Percentiles rank a stretch among this genome's conserved stretches.
phyloP scores from a whole-genome alignment of 2,329 filamentous ascomycete genomes.

The Stenocarpella maydis region DNA sequence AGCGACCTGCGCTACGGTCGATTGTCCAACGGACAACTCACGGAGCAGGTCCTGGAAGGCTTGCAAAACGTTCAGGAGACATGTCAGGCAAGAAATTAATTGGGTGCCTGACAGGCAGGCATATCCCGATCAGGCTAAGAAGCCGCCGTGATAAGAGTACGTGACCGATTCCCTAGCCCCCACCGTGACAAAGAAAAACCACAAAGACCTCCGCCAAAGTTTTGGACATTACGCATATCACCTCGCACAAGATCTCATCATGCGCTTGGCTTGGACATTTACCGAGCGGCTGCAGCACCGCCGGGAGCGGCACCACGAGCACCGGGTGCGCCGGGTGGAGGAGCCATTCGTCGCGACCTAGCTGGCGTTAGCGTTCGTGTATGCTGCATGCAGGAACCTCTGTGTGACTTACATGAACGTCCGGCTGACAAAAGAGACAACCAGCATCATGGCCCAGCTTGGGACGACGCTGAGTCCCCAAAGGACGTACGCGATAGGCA shows the following conservation, averaged over 20 bases:
- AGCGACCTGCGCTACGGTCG: constrained; percentile 86
- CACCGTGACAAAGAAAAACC: constrained; percentile 24
- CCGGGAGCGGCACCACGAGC: constrained; percentile 41
- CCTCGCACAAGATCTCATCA: constrained; percentile 12
- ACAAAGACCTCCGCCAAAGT: constrained; percentile 14
- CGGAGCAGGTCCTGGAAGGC: constrained; percentile 72
- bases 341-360: constrained; percentile 34
- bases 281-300: constrained; percentile 39
- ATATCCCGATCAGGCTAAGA: constrained; percentile 19
- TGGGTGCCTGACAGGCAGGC: constrained; percentile 8
- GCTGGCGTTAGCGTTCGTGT: constrained; percentile 38
- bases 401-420: constrained; percentile 73
- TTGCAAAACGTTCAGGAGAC: constrained; percentile 69
- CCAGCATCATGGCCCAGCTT: constrained; percentile 81
- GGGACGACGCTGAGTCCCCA: constrained; percentile 73
- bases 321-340: constrained; percentile 34
- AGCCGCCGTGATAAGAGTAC: constrained; percentile 9
- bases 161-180: constrained; percentile 15
- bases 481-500: constrained; percentile 73
- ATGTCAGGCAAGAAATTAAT: constrained; percentile 57
- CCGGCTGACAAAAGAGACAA: constrained; percentile 76
- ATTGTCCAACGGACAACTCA: constrained; percentile 70
- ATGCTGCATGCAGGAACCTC: constrained; percentile 23
- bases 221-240: constrained; percentile 27
- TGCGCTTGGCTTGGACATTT: background rate